A percentile compares a stretch with the other conserved stretches of the same genome.
phyloP scores from a whole-genome alignment of 257 asterid genomes.

The Scutellaria barbata region DNA sequence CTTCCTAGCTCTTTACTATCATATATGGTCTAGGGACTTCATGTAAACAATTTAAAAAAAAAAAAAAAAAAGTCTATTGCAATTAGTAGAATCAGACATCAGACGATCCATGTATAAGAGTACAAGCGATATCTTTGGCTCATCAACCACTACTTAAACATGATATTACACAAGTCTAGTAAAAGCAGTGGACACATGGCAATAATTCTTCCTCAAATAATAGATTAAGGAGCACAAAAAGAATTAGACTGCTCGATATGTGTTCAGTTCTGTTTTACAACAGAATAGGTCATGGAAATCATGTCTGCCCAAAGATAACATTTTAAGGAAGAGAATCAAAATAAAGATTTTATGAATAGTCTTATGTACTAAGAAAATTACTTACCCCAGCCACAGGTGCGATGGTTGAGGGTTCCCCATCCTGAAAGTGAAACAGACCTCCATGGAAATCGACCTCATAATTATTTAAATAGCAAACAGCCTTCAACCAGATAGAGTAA shows the following conservation, averaged over 20 bases:
- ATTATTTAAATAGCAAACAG: slow-evolving; percentile 84
- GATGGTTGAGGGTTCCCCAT: slow-evolving; percentile 78
- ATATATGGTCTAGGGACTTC: too few species aligned
- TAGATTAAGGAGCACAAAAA: not conserved
- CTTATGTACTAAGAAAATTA: slow-evolving; percentile 11
- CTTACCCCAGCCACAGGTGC: slow-evolving; percentile 88
- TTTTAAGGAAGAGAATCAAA: not conserved
- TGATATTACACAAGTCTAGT: not conserved
- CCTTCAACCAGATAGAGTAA: slow-evolving; percentile 54
- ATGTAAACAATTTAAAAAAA: too few species aligned
- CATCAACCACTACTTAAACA: not conserved
- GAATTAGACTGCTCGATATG: not conserved
- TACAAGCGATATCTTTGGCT: not conserved
- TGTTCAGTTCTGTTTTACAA: not conserved
- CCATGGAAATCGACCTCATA: slow-evolving; percentile 69
- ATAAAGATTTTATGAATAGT: slow-evolving; percentile 1
- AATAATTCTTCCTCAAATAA: not conserved
- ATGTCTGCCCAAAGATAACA: not conserved
- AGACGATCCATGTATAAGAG: not conserved
- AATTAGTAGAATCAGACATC: too few species aligned
- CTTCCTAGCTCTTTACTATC: too few species aligned
- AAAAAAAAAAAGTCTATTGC: too few species aligned
- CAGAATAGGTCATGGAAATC: not conserved
- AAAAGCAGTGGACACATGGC: not conserved
- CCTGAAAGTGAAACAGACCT: slow-evolving; percentile 89